Evolutionary conservation across 176 grass and related monocot species (phyloP).

Genomic region (Neostapfia colusana): DNA sequence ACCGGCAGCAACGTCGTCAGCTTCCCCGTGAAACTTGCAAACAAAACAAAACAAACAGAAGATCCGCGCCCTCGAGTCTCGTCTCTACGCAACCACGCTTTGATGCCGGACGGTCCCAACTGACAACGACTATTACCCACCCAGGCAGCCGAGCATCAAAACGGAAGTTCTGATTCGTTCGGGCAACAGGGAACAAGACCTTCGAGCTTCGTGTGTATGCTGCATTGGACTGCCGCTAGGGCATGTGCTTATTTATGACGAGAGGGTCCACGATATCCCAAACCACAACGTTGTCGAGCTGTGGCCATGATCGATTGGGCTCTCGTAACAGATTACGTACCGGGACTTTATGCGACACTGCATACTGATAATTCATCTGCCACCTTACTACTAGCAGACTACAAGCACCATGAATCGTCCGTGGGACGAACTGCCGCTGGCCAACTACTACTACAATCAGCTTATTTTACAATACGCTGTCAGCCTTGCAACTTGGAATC

Average conservation of each 20-base stretch:
- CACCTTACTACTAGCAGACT: not conserved
- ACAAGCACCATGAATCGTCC: conserved; percentile 17
- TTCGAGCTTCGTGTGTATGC: not conserved
- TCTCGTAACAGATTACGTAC: not conserved
- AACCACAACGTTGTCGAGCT: not conserved
- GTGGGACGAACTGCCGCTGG: not conserved
- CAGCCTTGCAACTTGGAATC: not conserved
- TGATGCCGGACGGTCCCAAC: conserved; percentile 4
- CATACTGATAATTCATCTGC: not conserved
- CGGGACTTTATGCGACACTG: not conserved
- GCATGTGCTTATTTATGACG: not conserved
- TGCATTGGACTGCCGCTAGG: not conserved
- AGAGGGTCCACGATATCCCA: not conserved
- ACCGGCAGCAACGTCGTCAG: not conserved
- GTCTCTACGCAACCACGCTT: not conserved
- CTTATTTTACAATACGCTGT: conserved; percentile 47
- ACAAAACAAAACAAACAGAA: not conserved
- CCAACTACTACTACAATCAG: not conserved
- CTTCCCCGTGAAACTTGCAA: not conserved
- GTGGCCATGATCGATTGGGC: not conserved
- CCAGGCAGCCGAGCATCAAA: not conserved
- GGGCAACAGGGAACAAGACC: not conserved
- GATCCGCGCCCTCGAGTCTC: not conserved
- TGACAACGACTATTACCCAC: not conserved
- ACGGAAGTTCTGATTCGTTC: not conserved